A percentile compares a stretch with the other conserved stretches of the same genome.
Evolutionary conservation across 495 filamentous ascomycete genomes (phyloP).

Genomic region (Penicillium maclennaniae): DNA sequence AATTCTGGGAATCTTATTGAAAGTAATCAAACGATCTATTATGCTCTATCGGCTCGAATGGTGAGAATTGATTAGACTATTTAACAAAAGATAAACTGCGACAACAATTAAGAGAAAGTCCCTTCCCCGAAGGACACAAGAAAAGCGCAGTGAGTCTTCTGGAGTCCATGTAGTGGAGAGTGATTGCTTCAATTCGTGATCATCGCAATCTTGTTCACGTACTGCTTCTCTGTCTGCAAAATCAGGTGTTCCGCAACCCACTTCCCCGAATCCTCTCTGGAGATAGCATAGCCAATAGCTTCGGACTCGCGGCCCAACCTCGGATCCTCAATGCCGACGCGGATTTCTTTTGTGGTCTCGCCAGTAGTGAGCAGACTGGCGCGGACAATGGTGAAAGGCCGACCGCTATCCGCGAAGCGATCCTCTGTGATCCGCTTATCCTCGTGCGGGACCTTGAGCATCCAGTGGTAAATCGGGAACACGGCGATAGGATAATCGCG

Average conservation of each 20-base stretch:
- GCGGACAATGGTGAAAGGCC: constrained; percentile 43
- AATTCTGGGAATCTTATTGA: not conserved
- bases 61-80: not conserved
- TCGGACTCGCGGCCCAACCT: constrained; percentile 34
- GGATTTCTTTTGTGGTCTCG: constrained; percentile 27
- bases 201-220: constrained; percentile 17
- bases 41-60: not conserved
- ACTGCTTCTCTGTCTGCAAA: constrained; percentile 5
- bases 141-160: not conserved
- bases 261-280: constrained; percentile 16
- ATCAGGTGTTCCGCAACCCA: constrained; percentile 17
- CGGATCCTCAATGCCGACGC: constrained; percentile 40
- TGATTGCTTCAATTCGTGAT: constrained; percentile 10
- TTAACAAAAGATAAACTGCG: not conserved
- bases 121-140: not conserved
- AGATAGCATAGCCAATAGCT: constrained; percentile 44
- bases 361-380: constrained; percentile 37
- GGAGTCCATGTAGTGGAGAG: not conserved
- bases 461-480: constrained; percentile 46
- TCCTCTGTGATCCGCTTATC: constrained; percentile 63
- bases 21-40: not conserved
- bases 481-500: constrained; percentile 52
- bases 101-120: not conserved
- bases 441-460: constrained; percentile 48
- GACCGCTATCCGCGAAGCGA: constrained; percentile 29